phyloP scores from a whole-genome alignment of 805 yeast genomes.

The Wickerhamomyces sydowiorum region DNA sequence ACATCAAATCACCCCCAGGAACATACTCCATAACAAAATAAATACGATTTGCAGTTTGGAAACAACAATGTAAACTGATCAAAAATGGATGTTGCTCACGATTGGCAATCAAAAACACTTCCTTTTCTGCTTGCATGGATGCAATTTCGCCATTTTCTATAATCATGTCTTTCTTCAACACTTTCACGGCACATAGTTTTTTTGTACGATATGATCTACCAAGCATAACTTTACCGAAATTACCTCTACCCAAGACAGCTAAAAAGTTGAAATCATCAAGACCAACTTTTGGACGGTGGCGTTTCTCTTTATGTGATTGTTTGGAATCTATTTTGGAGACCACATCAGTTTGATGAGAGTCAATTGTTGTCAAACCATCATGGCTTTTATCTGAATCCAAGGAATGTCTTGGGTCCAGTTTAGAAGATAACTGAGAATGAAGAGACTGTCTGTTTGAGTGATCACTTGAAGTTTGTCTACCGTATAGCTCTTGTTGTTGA shows the following conservation, averaged over 20 bases:
- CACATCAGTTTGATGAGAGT: neutral
- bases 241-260: conserved; percentile 97
- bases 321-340: conserved; percentile 4
- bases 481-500: conserved; percentile 18
- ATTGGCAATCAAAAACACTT: conserved; percentile 81
- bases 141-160: conserved; percentile 95
- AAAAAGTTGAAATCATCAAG: conserved; percentile 91
- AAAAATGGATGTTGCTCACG: conserved; percentile 89
- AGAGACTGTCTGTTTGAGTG: conserved; percentile 5
- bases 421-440: neutral
- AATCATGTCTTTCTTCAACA: conserved; percentile 91
- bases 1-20: conserved; percentile 98
- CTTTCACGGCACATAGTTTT: conserved; percentile 90
- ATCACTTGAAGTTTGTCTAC: conserved; percentile 14
- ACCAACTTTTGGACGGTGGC: conserved; percentile 70
- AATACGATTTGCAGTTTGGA: conserved; percentile 95
- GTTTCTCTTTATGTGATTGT: conserved; percentile 14
- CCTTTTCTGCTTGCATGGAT: conserved; percentile 89
- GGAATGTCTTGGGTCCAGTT: neutral
- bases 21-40: conserved; percentile 98
- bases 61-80: conserved; percentile 86
- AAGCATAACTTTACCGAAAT: conserved; percentile 96
- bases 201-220: conserved; percentile 87
- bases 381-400: neutral
- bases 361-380: neutral